Evolutionary conservation across 345 rosid genomes (phyloP), one percentile per base, ranked within the genome.

Genomic region (Hypericum androsaemum): DNA sequence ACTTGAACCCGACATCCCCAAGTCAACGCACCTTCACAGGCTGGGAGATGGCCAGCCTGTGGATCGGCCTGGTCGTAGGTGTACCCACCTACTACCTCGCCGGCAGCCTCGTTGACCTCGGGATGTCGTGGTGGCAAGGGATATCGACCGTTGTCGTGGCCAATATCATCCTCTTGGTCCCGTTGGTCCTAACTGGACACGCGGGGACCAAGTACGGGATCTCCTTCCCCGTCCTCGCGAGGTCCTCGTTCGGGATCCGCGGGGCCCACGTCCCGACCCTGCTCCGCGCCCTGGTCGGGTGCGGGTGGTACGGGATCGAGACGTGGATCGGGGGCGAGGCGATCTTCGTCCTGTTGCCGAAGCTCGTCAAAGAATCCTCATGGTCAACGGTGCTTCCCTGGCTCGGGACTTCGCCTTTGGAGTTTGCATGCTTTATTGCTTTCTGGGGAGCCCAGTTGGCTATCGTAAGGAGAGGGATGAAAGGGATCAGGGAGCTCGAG

Each of bases 81-180:
- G 96, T 90, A 10, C 98, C 98, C 14, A 49, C 98, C 0, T 90
- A 82, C 49, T 90, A 87, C 77, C 65, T 90, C 6, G 98, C 98
- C 0, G 98, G 95, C 0, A 80, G 87, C 70, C 71, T 90, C 11
- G 98, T 87, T 0, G 96, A 90, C 54, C 71, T 90, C 6, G 98
- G 98, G 39, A 90, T 90, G 98, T 81, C 98, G 5, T 90, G 98
- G 98, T 90, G 98, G 98, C 98, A 90, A 71, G 98, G 95, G 6
- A 79, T 90, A 45, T 84, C 84, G 12, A 87, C 92, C 2, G 96
- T 90, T 28, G 84, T 90, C 49, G 73, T 67, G 3, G 98, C 98
- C 56, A 90, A 90, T 52, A 6, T 78, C 7, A 79, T 90, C 43
- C 70, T 90, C 0, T 71, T 90, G 9, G 73, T 70, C 10, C 96